Conservation (phyloP, 1,284 basidiomycete species). For the Schizophyllum amplum region DNA sequence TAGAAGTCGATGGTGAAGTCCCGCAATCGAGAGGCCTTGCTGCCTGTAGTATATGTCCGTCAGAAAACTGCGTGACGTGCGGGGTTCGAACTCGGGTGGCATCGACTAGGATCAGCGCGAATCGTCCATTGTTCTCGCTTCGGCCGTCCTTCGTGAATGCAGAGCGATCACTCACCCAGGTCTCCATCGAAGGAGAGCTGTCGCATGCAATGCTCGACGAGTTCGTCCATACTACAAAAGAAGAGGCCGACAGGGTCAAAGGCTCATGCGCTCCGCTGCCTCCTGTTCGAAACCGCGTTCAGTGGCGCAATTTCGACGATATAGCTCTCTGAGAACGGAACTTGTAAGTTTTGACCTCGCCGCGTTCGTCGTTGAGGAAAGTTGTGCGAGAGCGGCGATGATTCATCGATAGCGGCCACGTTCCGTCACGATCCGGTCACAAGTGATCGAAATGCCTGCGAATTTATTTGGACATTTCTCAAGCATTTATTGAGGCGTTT, state of each 20-base stretch:
- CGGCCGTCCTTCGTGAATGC: not conserved
- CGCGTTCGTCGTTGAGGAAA: not conserved
- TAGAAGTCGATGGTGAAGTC: conserved; percentile 67
- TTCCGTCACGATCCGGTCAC: not conserved
- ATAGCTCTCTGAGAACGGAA: too few species aligned
- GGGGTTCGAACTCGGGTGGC: conserved; percentile 38
- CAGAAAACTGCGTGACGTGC: not conserved
- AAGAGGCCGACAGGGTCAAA: not conserved
- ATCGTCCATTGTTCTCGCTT: not conserved
- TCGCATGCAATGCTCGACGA: conserved; percentile 65
- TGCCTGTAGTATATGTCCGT: conserved; percentile 41
- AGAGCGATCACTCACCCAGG: conserved; percentile 41
- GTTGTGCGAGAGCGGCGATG: not conserved
- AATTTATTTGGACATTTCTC: not conserved
- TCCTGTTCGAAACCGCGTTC: not conserved
- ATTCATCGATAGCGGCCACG: not conserved
- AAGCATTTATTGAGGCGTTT: not conserved
- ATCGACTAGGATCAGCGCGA: not conserved
- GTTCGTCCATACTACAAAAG: conserved; percentile 52
- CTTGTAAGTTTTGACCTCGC: not conserved
- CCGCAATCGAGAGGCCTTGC: conserved; percentile 56
- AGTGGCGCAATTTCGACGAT: not conserved
- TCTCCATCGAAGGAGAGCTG: conserved; percentile 82
- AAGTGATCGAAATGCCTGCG: not conserved
- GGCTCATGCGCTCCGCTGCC: not conserved